Evolutionary conservation across 768 basidiomycete species (phyloP).

Genomic region (Hebeloma cylindrosporum): DNA sequence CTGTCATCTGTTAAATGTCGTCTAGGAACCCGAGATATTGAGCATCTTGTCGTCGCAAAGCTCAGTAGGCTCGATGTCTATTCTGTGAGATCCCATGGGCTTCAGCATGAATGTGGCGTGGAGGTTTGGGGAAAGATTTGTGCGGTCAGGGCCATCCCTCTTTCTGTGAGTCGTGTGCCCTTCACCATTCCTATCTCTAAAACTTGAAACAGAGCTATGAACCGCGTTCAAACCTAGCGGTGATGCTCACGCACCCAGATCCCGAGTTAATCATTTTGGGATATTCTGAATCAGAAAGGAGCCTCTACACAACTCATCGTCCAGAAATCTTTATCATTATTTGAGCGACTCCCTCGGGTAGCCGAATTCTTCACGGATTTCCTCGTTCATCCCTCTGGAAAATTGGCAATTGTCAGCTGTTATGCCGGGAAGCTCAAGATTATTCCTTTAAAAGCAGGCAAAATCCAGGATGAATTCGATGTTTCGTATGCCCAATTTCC

Average conservation of each 20-base stretch:
- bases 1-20: constrained; percentile 66
- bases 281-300: constrained; percentile 39
- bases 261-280: constrained; percentile 67
- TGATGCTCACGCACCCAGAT: constrained; percentile 76
- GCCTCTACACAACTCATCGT: constrained; percentile 37
- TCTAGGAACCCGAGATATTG: constrained; percentile 51
- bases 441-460: constrained; percentile 54
- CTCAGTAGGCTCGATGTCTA: constrained; percentile 66
- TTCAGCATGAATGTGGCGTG: constrained; percentile 55
- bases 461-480: constrained; percentile 58
- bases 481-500: constrained; percentile 48
- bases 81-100: constrained; percentile 59
- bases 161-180: constrained; percentile 42
- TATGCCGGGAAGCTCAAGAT: constrained; percentile 73
- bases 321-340: constrained; percentile 50
- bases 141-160: constrained; percentile 53
- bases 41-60: constrained; percentile 72
- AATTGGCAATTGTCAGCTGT: constrained; percentile 59
- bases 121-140: constrained; percentile 73
- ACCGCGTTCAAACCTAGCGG: constrained; percentile 51
- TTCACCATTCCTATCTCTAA: constrained; percentile 1
- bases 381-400: constrained; percentile 62
- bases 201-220: constrained; percentile 28
- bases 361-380: constrained; percentile 75
- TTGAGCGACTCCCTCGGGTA: constrained; percentile 54